Conservation (phyloP, 306 rosid genomes). For the Dalbergia cultrata region DNA sequence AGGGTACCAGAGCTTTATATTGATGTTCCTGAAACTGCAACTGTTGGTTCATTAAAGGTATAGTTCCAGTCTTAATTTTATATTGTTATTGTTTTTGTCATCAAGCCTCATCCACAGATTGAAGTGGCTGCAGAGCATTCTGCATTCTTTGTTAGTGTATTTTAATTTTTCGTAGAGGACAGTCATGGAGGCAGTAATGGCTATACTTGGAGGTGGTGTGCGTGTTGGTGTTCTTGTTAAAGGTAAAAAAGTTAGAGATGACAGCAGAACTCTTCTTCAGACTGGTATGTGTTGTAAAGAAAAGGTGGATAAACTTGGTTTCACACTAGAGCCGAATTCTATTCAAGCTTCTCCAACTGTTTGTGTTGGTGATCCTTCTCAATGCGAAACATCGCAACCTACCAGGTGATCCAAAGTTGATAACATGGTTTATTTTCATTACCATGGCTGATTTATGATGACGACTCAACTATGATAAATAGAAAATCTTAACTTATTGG, state of each 20-base stretch:
- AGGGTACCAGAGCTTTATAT: slow-evolving; percentile 85
- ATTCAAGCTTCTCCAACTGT: slow-evolving; percentile 56
- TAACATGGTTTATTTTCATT: slow-evolving; percentile 34
- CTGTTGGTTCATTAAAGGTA: slow-evolving; percentile 90
- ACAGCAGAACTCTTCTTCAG: slow-evolving; percentile 77
- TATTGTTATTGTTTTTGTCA: slow-evolving; percentile 4
- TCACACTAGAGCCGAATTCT: slow-evolving; percentile 76
- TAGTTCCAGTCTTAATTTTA: neutral
- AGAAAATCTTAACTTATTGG: neutral
- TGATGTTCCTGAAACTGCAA: slow-evolving; percentile 87
- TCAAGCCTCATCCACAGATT: slow-evolving; percentile 3
- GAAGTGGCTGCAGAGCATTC: neutral
- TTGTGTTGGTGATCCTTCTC: slow-evolving; percentile 59
- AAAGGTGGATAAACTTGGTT: slow-evolving; percentile 73
- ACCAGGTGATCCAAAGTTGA: slow-evolving; percentile 60
- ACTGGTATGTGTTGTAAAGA: slow-evolving; percentile 82
- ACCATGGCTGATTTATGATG: slow-evolving; percentile 26
- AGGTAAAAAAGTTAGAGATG: slow-evolving; percentile 86
- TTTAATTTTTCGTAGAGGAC: slow-evolving; percentile 65
- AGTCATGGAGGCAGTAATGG: slow-evolving; percentile 82
- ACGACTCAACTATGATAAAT: neutral
- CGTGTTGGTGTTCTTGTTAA: slow-evolving; percentile 77
- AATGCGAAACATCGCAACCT: slow-evolving; percentile 54
- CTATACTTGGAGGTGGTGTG: slow-evolving; percentile 75
- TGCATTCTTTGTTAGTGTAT: neutral